Base-by-base conservation (phyloP, 192 early-diverging fungal genomes). In the Coemansia sp. region DNA sequence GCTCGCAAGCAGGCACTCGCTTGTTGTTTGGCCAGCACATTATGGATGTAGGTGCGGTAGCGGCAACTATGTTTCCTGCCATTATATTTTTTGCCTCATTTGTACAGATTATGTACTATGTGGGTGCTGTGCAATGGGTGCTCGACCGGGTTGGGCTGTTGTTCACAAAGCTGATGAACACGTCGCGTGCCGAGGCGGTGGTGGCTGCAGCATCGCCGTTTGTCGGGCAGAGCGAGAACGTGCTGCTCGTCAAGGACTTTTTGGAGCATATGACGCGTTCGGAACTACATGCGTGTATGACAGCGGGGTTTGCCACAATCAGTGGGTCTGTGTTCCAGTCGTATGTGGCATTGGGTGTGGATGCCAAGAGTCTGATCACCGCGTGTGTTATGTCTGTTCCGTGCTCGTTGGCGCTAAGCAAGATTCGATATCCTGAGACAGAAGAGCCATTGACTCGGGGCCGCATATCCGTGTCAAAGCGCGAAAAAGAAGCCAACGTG, bases 371-470 rank as follows among this genome's bases (percentile, higher is more conserved):
- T 66, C 73, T 96, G 55, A 86, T 96, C 64, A 91, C 92, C 1
- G 86, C 91, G 14, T 94, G 92, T 72, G 76, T 94, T 84, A 94
- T 95, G 92, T 95, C 94, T 22, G 87, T 96, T 23, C 94, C 94
- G 2, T 88, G 88, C 62, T 88, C 89, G 14, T 67, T 96, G 53
- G 85, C 90, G 48, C 82, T 94, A 59, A 90, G 90, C 78, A 96
- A 96, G 84, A 73, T 96, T 66, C 84, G 89, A 35, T 89, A 88
- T 62, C 94, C 94, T 2, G 94, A 96, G 75, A 88, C 83, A 17
- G 91, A 93, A 48, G 87, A 89, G 43, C 88, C 92, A 10, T 47
- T 94, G 66, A 92, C 94, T 21, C 84, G 83, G 17, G 90, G 89
- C 17, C 75, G 83, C 48, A 82, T 88, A 45, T 70, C 68, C 10